phyloP scores from a whole-genome alignment of 1,284 basidiomycete species.

The Rhodotorula sp. region DNA sequence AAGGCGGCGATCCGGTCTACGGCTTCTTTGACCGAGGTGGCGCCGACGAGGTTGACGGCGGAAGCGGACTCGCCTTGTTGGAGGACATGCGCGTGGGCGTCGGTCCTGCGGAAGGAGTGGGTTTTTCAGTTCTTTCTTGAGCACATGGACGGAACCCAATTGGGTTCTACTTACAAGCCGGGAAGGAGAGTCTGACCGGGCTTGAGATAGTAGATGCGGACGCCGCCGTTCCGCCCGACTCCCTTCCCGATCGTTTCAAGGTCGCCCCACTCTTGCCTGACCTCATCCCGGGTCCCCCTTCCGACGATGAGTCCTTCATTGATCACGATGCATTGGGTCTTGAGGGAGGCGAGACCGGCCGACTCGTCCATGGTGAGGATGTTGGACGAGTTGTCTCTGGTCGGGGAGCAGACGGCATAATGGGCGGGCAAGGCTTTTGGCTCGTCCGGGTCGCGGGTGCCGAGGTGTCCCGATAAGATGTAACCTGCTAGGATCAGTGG shows the following conservation, averaged over 20 bases:
- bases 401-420: constrained; percentile 30
- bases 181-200: constrained; percentile 26
- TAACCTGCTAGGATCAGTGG: neutral
- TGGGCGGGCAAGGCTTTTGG: constrained; percentile 4
- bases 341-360: neutral
- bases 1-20: constrained; percentile 64
- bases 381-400: neutral
- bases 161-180: constrained; percentile 11
- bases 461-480: neutral
- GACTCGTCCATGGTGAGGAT: constrained; percentile 29
- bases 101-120: constrained; percentile 46
- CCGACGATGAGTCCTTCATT: constrained; percentile 11
- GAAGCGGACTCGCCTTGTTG: constrained; percentile 67
- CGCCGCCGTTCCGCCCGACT: constrained; percentile 9
- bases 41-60: constrained; percentile 60
- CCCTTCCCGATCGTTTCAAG: constrained; percentile 25
- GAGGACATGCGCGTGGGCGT: constrained; percentile 76
- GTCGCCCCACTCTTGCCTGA: constrained; percentile 34
- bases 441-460: neutral
- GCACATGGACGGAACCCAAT: neutral
- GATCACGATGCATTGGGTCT: constrained; percentile 36
- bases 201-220: constrained; percentile 23
- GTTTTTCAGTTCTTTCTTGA: neutral
- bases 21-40: constrained; percentile 65
- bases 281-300: constrained; percentile 9